These are phyloP conservation scores for Solanum virginianum DNA, from an alignment of 257 asterid genomes.

Conservation along the genomic window DNA sequence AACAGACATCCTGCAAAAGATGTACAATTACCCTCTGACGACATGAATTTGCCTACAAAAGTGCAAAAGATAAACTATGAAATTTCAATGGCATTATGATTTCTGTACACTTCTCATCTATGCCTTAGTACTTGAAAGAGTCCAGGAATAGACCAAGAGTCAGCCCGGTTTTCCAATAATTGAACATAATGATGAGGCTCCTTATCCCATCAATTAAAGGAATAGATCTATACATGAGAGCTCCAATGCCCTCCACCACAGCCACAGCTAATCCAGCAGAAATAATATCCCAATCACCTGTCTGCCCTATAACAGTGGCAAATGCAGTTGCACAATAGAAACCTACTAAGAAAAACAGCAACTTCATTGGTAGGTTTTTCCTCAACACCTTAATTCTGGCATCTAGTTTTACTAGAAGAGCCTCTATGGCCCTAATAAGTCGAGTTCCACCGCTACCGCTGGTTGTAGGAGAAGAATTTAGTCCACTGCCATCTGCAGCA, in stretches of 20 bases:
- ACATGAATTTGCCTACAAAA: neutral
- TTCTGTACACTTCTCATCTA: neutral
- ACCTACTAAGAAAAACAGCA: slow-evolving; percentile 72
- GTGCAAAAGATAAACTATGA: neutral
- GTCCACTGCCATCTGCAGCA: slow-evolving; percentile 46
- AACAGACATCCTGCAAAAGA: neutral
- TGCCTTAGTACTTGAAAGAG: slow-evolving; percentile 65
- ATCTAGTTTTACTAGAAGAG: slow-evolving; percentile 33
- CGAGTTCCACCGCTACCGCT: slow-evolving; percentile 51
- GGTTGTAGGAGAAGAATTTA: slow-evolving; percentile 32
- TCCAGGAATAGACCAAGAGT: slow-evolving; percentile 88
- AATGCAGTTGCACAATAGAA: slow-evolving; percentile 90
- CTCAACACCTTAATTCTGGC: slow-evolving; percentile 41
- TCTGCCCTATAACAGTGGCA: slow-evolving; percentile 91
- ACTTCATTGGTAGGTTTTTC: slow-evolving; percentile 54
- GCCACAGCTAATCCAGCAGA: slow-evolving; percentile 88
- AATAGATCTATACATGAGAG: slow-evolving; percentile 69
- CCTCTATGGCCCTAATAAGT: slow-evolving; percentile 48
- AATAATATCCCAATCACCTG: slow-evolving; percentile 96
- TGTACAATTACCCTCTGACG: neutral
- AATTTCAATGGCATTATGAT: neutral
- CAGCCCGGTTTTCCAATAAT: slow-evolving; percentile 90
- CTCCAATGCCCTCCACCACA: slow-evolving; percentile 92
- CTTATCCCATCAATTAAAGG: slow-evolving; percentile 35
- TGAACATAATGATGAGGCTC: slow-evolving; percentile 42